Evolutionary conservation across 2,329 filamentous ascomycete species (phyloP), one percentile per base, ranked within the genome.

Genomic region (Aphanoascus verrucosus): DNA sequence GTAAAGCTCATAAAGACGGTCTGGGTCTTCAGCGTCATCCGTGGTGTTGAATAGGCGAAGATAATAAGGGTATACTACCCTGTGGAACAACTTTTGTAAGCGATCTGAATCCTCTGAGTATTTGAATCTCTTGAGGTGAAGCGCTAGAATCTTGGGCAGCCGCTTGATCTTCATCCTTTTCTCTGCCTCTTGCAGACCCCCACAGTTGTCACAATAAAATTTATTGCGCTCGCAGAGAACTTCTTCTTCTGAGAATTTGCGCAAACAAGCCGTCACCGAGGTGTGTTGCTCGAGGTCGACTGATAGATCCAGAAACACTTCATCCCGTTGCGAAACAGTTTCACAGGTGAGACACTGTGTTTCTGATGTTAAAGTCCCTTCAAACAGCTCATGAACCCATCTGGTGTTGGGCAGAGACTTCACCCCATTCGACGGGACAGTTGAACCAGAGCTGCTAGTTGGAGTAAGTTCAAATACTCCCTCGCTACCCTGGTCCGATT

Each of bases 141-240:
- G 74, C 3, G 93, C 90, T 58, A 98, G 72, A 56, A 98, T 88
- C 64, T 88, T 89, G 3, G 93, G 93, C 64, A 97, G 73, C 51
- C 87, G 82, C 74, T 98, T 97, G 62, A 98, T 91, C 75, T 97
- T 98, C 93, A 98, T 98, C 59, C 93, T 82, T 75, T 97, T 98
- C 69, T 98, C 93, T 0, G 93, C 93, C 71, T 98, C 93, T 69
- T 98, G 93, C 53, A 98, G 74, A 2, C 93, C 93, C 51, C 93
- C 93, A 62, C 93, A 98, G 62, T 90, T 90, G 67, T 98, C 93
- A 71, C 93, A 98, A 66, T 98, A 91, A 61, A 98, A 98, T 67
- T 98, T 98, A 74, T 98, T 97, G 56, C 90, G 81, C 72, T 98
- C 93, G 65, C 93, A 97, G 55, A 98, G 78, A 88, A 97, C 96